Conservation (phyloP, 1,139 yeast genomes). For the Meyerozyma sp. region DNA sequence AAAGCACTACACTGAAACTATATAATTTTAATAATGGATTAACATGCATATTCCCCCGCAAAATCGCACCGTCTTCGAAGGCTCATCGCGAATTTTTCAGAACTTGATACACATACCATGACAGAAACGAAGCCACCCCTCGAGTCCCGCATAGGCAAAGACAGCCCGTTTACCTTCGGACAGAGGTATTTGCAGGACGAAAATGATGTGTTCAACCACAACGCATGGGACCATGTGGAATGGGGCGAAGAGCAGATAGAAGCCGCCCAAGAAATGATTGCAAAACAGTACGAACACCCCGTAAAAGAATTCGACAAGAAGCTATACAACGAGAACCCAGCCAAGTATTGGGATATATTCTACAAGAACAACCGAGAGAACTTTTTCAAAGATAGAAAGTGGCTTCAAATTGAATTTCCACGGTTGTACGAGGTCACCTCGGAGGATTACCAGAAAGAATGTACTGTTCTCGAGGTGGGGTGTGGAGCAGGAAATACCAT, state of each 20-base stretch:
- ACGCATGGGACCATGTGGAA: constrained; percentile 98
- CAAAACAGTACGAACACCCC: constrained; percentile 73
- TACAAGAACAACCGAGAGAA: constrained; percentile 87
- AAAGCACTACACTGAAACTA: constrained; percentile 24
- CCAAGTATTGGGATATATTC: constrained; percentile 92
- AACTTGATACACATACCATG: not conserved
- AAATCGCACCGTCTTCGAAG: not conserved
- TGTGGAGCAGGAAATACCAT: constrained; percentile 98
- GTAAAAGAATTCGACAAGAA: constrained; percentile 82
- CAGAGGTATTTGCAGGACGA: constrained; percentile 69
- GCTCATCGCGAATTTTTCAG: constrained; percentile 1
- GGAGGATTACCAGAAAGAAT: constrained; percentile 57
- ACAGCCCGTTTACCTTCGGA: constrained; percentile 88
- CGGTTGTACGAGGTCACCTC: constrained; percentile 71
- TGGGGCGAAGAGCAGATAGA: constrained; percentile 90
- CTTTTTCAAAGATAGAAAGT: constrained; percentile 92
- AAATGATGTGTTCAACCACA: constrained; percentile 83
- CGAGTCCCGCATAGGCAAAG: constrained; percentile 69
- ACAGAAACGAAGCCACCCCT: constrained; percentile 25
- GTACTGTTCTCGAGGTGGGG: constrained; percentile 83
- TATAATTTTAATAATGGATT: not conserved
- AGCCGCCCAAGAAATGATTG: constrained; percentile 70
- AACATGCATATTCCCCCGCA: not conserved
- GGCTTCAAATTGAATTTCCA: constrained; percentile 96
- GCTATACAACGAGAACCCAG: constrained; percentile 78